Evolutionary conservation across 2,329 filamentous ascomycete genomes (phyloP).

Genomic region (Graphium sp.): DNA sequence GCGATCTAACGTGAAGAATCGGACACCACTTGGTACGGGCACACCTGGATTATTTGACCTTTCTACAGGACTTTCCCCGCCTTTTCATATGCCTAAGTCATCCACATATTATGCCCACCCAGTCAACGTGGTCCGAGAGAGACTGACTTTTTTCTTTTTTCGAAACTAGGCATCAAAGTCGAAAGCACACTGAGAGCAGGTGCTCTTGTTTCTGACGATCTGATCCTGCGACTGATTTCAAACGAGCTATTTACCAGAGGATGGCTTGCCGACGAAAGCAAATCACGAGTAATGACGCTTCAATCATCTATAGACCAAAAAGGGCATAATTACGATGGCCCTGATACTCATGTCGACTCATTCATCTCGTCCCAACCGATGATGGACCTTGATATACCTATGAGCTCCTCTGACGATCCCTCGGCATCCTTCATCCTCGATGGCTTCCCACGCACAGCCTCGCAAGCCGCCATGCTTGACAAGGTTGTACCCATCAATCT

Average conservation of each 20-base stretch:
- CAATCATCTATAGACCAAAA: slow-evolving; percentile 14
- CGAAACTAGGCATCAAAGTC: slow-evolving; percentile 61
- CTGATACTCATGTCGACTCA: slow-evolving; percentile 16
- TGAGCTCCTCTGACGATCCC: slow-evolving; percentile 46
- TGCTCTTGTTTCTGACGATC: slow-evolving; percentile 74
- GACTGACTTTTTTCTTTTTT: background rate
- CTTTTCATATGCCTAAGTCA: background rate
- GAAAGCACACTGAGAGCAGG: slow-evolving; percentile 78
- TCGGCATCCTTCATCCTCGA: slow-evolving; percentile 86
- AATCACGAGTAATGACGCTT: slow-evolving; percentile 33
- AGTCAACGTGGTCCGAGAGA: too few species aligned
- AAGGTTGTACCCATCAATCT: slow-evolving; percentile 84
- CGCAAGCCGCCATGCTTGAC: slow-evolving; percentile 65
- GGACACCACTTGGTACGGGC: slow-evolving; percentile 63
- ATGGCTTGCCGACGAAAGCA: slow-evolving; percentile 49
- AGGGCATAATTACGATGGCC: slow-evolving; percentile 20
- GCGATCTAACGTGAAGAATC: slow-evolving; percentile 78
- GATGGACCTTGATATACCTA: too few species aligned
- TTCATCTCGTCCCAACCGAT: slow-evolving; percentile 22
- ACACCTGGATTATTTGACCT: background rate
- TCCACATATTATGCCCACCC: background rate
- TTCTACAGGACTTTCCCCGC: slow-evolving; percentile 5
- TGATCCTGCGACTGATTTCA: slow-evolving; percentile 85
- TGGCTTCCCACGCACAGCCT: slow-evolving; percentile 79
- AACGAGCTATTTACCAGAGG: slow-evolving; percentile 73